Percentiles rank a stretch among this genome's conserved stretches.
Conservation (phyloP, 805 yeast species). For the Sugiyamaella floridensis region DNA sequence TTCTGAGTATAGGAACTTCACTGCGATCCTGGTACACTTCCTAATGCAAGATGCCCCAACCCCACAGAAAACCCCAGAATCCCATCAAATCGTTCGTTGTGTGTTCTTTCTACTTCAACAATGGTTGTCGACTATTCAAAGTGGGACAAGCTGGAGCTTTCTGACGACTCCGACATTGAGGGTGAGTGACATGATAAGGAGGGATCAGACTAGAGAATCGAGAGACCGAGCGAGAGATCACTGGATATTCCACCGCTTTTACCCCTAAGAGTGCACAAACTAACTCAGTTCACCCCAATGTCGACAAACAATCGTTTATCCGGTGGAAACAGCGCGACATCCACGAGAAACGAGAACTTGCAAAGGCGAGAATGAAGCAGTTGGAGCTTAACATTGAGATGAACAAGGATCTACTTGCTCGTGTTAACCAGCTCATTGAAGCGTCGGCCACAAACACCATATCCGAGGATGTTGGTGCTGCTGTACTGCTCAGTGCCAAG, state of each 20-base stretch:
- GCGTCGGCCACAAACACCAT: conserved; percentile 32
- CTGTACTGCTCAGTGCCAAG: conserved; percentile 21
- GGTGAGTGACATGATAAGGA: conserved; percentile 17
- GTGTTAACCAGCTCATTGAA: conserved; percentile 59
- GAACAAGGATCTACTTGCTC: conserved; percentile 64
- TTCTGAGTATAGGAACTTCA: no score
- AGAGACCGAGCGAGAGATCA: not conserved
- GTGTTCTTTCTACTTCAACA: conserved; percentile 1
- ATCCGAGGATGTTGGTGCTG: conserved; percentile 19
- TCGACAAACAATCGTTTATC: conserved; percentile 86
- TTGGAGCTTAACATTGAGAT: conserved; percentile 71
- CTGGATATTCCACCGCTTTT: not conserved
- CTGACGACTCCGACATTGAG: conserved; percentile 95
- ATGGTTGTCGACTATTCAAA: conserved; percentile 93
- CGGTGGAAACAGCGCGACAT: conserved; percentile 96
- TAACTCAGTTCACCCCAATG: conserved; percentile 81
- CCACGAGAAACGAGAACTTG: conserved; percentile 81
- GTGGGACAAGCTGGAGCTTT: conserved; percentile 94
- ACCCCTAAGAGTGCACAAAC: not conserved
- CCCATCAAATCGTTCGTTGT: no score
- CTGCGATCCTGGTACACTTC: no score
- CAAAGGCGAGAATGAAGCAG: conserved; percentile 70
- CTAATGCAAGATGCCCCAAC: not conserved
- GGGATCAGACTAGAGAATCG: not conserved
- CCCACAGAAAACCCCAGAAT: not conserved